A percentile compares a stretch with the other conserved stretches of the same genome.
Evolutionary conservation across 352 stramenopile genomes (phyloP).

Genomic region (Blastocystis sp.): DNA sequence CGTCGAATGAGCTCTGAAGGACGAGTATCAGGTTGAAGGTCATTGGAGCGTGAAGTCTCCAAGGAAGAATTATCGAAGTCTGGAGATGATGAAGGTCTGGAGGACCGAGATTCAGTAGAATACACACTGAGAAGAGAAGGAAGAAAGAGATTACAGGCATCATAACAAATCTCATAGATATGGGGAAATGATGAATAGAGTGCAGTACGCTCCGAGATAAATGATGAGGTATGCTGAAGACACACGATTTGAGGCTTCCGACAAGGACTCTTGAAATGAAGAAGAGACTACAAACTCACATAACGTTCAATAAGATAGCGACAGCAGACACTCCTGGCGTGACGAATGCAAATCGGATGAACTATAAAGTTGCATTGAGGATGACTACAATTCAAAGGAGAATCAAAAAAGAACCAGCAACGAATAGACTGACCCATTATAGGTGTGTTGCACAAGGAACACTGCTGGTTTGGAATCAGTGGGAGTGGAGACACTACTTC

Average conservation of each 20-base stretch:
- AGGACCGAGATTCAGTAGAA: no score
- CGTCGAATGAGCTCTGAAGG: neutral
- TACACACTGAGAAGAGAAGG: neutral
- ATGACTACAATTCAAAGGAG: neutral
- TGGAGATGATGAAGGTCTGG: no score
- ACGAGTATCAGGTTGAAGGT: neutral
- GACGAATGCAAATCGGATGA: conserved; percentile 5
- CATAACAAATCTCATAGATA: neutral
- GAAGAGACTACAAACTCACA: neutral
- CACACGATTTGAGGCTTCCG: neutral
- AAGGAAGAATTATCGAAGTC: neutral
- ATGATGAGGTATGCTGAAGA: neutral
- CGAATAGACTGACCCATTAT: neutral
- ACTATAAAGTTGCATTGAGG: conserved; percentile 1
- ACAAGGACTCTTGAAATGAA: conserved; percentile 1
- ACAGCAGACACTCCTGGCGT: neutral
- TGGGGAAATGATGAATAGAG: neutral
- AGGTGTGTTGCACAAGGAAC: neutral
- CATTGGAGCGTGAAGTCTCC: neutral
- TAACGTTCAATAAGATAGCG: neutral
- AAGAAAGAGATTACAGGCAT: neutral
- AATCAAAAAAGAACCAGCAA: conserved; percentile 2
- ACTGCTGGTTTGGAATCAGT: neutral
- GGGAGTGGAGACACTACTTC: neutral
- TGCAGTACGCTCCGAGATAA: neutral